A percentile compares a stretch with the other conserved stretches of the same genome.
These are phyloP conservation scores for Cladophialophora psammophila DNA, from an alignment of 2,329 filamentous ascomycete species.

Conservation along the genomic window DNA sequence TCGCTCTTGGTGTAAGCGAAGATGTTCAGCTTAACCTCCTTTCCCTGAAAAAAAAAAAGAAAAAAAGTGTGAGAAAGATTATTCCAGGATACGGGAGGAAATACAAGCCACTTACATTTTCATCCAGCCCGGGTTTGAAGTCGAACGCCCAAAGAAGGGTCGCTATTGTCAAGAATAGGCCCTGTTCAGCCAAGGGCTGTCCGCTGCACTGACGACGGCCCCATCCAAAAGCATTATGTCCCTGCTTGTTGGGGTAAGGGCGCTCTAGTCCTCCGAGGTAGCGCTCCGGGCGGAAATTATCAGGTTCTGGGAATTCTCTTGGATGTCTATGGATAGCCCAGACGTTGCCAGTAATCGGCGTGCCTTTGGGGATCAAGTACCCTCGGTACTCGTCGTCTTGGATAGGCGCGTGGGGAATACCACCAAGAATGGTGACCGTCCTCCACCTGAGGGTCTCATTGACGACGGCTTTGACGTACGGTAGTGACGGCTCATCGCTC, in stretches of 20 bases:
- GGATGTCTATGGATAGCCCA: slow-evolving; percentile 44
- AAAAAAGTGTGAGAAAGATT: background rate
- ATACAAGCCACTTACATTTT: slow-evolving; percentile 26
- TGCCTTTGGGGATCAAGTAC: slow-evolving; percentile 59
- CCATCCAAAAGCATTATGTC: slow-evolving; percentile 66
- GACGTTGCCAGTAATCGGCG: slow-evolving; percentile 42
- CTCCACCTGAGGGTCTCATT: slow-evolving; percentile 50
- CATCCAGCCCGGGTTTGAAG: slow-evolving; percentile 54
- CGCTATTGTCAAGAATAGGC: slow-evolving; percentile 65
- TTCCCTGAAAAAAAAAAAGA: slow-evolving; percentile 10
- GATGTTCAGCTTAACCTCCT: slow-evolving; percentile 31
- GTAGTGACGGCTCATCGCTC: slow-evolving; percentile 48
- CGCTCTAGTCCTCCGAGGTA: slow-evolving; percentile 47
- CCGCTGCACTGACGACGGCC: slow-evolving; percentile 63
- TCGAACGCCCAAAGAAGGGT: slow-evolving; percentile 66
- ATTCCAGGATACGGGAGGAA: background rate
- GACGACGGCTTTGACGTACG: slow-evolving; percentile 50
- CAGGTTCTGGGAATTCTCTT: slow-evolving; percentile 50
- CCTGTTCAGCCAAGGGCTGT: slow-evolving; percentile 65
- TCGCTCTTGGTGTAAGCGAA: slow-evolving; percentile 32
- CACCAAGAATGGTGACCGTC: slow-evolving; percentile 46
- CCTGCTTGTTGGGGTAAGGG: slow-evolving; percentile 58
- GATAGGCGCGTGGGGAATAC: slow-evolving; percentile 47
- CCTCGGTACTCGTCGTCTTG: slow-evolving; percentile 59
- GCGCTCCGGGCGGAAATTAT: slow-evolving; percentile 54